Base-by-base conservation (phyloP, 2,329 filamentous ascomycete species). In the Alternaria triticina region DNA sequence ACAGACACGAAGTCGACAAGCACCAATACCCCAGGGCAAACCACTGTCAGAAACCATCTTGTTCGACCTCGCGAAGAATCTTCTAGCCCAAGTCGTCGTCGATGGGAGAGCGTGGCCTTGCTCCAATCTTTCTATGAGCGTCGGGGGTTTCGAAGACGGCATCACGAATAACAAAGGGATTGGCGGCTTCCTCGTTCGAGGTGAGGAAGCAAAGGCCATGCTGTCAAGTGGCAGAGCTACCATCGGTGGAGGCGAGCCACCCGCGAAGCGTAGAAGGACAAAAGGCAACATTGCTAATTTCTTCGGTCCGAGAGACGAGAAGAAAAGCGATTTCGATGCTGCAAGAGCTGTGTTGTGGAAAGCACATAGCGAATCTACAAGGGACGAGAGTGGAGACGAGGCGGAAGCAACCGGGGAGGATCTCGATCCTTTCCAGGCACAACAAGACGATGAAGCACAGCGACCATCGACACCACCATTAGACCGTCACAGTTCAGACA, bases 81-180 rank as follows among this genome's bases (percentile, higher is more conserved):
- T 98, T 17, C 84, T 98, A 5, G 86, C 86, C 23, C 94, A 97
- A 71, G 89, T 97, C 36, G 85, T 93, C 11, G 86, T 87, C 2
- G 93, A 97, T 69, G 93, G 92, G 1, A 84, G 86, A 55, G 90
- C 92, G 15, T 98, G 94, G 93, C 96, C 96, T 7, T 98, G 96
- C 76, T 85, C 89, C n/a, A 96, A 97, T 75, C 84, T 99, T 9
- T 96, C 92, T 61, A 82, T 98, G 49, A 94, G 91, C 67, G 93
- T 98, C 23, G 90, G 89, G n/a, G 94, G 93, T 0, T 97, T 98
- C 68, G 94, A 98, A 78, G 94, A 97, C 68, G 92, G 93, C 3
- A 83, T 95, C 61, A 88, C 86, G 44, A 91, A 92, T 6, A 98
- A 97, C 74, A 90, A 90, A 84, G 92, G 91, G 33, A 98, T 99